These are phyloP conservation scores for Magnolia officinalis DNA, from an alignment of 164 flowering plant species.

Conservation along the genomic window DNA sequence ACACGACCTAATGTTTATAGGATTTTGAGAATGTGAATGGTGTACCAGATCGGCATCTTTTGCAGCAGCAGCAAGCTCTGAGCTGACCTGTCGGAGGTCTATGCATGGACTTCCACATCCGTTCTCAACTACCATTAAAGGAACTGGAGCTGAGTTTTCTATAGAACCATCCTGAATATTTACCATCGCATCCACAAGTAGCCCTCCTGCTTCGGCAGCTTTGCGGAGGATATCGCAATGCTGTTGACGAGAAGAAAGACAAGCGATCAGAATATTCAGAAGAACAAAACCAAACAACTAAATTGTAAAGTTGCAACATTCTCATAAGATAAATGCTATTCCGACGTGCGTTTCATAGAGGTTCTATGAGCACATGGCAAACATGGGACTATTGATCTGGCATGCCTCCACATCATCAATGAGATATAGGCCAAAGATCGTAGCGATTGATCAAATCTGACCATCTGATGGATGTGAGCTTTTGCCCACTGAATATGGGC, in stretches of 20 bases:
- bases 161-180: constrained; percentile 46
- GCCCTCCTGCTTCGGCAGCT: constrained; percentile 96
- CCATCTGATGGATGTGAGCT: no score
- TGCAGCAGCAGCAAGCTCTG: constrained; percentile 96
- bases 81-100: constrained; percentile 95
- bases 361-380: not conserved
- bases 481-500: no score
- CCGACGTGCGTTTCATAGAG: not conserved
- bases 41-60: constrained; percentile 94
- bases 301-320: not conserved
- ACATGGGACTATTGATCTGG: not conserved
- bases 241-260: constrained; percentile 30
- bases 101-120: constrained; percentile 99
- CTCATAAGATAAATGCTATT: not conserved
- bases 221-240: constrained; percentile 91
- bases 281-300: not conserved
- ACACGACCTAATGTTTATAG: not conserved
- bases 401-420: not conserved
- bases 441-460: not conserved
- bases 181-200: constrained; percentile 91
- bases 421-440: not conserved
- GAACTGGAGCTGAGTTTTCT: constrained; percentile 53
- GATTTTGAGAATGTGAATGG: not conserved
- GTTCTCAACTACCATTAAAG: constrained; percentile 94
- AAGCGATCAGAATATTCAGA: not conserved